Percentiles rank a stretch among this genome's conserved stretches.
Evolutionary conservation across 345 rosid genomes (phyloP).

Genomic region (Abelmoschus esculentus): DNA sequence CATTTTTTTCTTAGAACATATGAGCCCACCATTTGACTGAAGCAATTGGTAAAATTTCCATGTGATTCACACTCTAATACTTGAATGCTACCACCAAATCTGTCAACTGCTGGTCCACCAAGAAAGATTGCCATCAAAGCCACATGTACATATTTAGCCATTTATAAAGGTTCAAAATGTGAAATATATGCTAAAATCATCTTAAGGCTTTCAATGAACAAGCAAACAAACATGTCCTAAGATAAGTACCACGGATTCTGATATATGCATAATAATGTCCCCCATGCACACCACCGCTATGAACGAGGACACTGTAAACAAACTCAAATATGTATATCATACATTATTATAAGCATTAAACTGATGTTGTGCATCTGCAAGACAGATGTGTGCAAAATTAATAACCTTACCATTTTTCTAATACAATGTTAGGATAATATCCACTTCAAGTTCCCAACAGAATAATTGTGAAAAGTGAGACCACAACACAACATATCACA

Average conservation of each 20-base stretch:
- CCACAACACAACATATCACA: neutral
- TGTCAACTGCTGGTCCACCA: neutral
- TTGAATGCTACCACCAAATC: neutral
- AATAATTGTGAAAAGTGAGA: neutral
- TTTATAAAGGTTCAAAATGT: conserved; percentile 1
- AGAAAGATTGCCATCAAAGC: neutral
- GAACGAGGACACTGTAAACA: conserved; percentile 84
- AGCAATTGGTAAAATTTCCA: neutral
- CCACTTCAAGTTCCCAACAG: neutral
- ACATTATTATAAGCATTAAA: conserved; percentile 33
- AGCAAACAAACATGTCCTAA: neutral
- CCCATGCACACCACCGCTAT: conserved; percentile 95
- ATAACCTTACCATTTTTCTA: neutral
- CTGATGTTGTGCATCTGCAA: conserved; percentile 84
- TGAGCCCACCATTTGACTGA: neutral
- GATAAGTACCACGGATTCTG: conserved; percentile 78
- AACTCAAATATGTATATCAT: conserved; percentile 16
- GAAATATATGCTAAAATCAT: neutral
- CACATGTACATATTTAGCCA: neutral
- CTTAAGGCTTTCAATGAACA: neutral
- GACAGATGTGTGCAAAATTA: conserved; percentile 3
- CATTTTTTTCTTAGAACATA: neutral
- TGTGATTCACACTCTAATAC: neutral
- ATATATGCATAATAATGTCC: conserved; percentile 98
- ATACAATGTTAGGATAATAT: neutral